Percentiles rank a stretch among this genome's conserved stretches.
Conservation (phyloP, 208 protist species). For the Leishmania guyanensis region DNA sequence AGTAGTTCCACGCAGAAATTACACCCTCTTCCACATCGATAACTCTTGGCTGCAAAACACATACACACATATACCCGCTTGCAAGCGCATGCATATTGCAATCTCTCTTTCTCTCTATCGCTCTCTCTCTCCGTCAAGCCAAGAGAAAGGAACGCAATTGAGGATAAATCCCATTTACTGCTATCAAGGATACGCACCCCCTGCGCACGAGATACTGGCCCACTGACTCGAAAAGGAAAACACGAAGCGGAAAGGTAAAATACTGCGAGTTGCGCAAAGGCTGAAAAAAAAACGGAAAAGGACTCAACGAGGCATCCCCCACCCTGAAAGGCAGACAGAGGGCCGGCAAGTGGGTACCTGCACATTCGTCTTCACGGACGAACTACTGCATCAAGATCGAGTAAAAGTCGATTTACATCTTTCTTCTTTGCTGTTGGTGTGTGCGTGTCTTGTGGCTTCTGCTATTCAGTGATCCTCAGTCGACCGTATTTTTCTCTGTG, state of each 20-base stretch:
- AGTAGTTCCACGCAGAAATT: not conserved
- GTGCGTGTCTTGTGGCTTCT: too few species aligned
- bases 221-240: not conserved
- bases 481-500: not conserved
- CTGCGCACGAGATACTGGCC: not conserved
- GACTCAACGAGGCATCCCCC: not conserved
- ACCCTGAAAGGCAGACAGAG: not conserved
- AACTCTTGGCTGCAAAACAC: slow-evolving; percentile 5
- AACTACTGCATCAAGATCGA: not conserved
- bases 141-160: slow-evolving; percentile 1
- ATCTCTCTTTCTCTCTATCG: not conserved
- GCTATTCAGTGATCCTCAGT: not conserved
- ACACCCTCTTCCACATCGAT: not conserved
- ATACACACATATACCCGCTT: not conserved
- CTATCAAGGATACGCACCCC: not conserved
- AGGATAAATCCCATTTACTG: not conserved
- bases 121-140: not conserved
- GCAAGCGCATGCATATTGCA: too few species aligned
- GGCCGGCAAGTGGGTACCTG: not conserved
- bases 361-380: not conserved
- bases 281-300: not conserved
- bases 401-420: not conserved
- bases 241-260: not conserved
- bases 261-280: not conserved
- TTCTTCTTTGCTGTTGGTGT: not conserved